Conservation (phyloP, 2,329 filamentous ascomycete genomes). For the Talaromyces sp. region DNA sequence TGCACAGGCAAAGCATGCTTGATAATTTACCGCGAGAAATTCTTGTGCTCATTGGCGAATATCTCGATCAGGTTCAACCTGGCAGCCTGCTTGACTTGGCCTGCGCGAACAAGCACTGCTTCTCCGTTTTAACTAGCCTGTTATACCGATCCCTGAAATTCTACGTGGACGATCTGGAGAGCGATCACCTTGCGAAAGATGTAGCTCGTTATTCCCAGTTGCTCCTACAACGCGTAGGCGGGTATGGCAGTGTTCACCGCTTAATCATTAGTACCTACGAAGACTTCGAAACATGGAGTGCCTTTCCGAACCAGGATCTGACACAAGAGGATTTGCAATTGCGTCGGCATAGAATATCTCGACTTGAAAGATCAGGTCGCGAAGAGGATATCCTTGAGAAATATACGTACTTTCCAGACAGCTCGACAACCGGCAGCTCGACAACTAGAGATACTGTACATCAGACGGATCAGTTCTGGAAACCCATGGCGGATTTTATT, state of each 20-base stretch:
- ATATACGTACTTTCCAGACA: not conserved
- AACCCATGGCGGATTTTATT: not conserved
- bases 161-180: not conserved
- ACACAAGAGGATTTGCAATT: not conserved
- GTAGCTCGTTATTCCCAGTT: not conserved
- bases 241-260: not conserved
- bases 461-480: not conserved
- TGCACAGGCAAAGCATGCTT: not conserved
- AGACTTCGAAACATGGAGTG: no score
- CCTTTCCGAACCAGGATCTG: not conserved
- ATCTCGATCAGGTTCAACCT: not conserved
- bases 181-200: not conserved
- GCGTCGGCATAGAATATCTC: not conserved
- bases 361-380: not conserved
- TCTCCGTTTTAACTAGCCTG: not conserved
- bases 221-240: not conserved
- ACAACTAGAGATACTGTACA: not conserved
- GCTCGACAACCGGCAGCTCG: not conserved
- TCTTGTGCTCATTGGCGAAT: not conserved
- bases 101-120: not conserved
- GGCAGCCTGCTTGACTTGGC: not conserved
- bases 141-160: not conserved
- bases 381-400: not conserved
- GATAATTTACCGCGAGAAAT: not conserved
- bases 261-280: no score